Evolutionary conservation across 2,329 filamentous ascomycete species (phyloP).

Genomic region (Exophiala sp.): DNA sequence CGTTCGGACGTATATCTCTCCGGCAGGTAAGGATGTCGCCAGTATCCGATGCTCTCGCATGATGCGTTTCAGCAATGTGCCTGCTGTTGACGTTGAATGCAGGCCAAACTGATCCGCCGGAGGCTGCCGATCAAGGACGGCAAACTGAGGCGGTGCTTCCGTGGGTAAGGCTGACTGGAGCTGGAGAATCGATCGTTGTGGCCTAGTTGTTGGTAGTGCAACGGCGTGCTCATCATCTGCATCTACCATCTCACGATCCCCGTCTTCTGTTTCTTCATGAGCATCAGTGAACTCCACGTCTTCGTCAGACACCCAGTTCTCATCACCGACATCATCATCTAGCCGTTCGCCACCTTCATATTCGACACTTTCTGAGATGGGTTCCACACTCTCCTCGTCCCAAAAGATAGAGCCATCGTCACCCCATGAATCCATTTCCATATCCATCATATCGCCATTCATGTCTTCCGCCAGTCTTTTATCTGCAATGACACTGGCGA

Average conservation of each 20-base stretch:
- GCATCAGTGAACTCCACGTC: constrained; percentile 29
- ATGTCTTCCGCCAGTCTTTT: constrained; percentile 31
- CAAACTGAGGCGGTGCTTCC: constrained; percentile 33
- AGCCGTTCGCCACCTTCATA: constrained; percentile 42
- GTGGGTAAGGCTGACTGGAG: constrained; percentile 3
- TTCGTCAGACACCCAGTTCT: constrained; percentile 39
- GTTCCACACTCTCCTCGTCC: constrained; percentile 26
- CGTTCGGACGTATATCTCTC: constrained; percentile 51
- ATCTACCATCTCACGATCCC: constrained; percentile 17
- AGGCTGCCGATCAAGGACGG: constrained; percentile 39
- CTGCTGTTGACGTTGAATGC: constrained; percentile 31
- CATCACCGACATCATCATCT: constrained; percentile 40
- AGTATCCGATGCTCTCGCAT: constrained; percentile 56
- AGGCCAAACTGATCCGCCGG: constrained; percentile 40
- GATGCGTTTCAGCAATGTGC: constrained; percentile 43
- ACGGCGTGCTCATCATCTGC: not conserved
- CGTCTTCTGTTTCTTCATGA: constrained; percentile 16
- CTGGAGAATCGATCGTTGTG: constrained; percentile 1
- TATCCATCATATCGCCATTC: constrained; percentile 34
- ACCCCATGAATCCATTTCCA: constrained; percentile 33
- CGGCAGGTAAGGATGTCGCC: constrained; percentile 47
- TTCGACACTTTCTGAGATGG: constrained; percentile 35
- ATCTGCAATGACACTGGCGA: constrained; percentile 42
- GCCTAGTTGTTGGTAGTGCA: not conserved
- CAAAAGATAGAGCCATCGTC: constrained; percentile 29